A percentile compares a stretch with the other conserved stretches of the same genome.
Evolutionary conservation across 768 basidiomycete genomes (phyloP).

Genomic region (Leccinum boreale): DNA sequence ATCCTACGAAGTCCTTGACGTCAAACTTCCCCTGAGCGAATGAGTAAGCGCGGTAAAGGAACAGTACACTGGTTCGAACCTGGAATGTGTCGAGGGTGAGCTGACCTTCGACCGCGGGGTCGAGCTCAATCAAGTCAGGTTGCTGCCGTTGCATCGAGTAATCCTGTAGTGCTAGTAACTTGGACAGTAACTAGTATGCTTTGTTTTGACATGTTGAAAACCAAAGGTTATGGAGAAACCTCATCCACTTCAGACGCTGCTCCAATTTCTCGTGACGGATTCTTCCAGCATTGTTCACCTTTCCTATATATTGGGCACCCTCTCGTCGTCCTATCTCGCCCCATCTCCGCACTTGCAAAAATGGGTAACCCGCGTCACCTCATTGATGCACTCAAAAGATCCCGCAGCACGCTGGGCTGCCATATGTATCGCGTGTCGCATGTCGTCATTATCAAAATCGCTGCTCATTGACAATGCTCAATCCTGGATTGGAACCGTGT

Average conservation of each 20-base stretch:
- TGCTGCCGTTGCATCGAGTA: conserved; percentile 15
- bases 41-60: conserved; percentile 6
- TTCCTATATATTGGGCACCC: conserved; percentile 53
- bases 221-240: conserved; percentile 40
- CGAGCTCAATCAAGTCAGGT: conserved; percentile 34
- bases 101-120: conserved; percentile 52
- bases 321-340: conserved; percentile 49
- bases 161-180: too few relatives aligned
- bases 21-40: conserved; percentile 77
- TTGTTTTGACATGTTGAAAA: conserved; percentile 35
- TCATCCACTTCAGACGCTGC: conserved; percentile 57
- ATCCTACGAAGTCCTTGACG: conserved; percentile 83
- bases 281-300: conserved; percentile 54
- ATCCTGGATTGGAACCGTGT: conserved; percentile 62
- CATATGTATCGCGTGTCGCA: conserved; percentile 68
- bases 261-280: conserved; percentile 73
- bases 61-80: conserved; percentile 30
- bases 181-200: neutral
- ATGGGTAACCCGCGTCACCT: conserved; percentile 72
- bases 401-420: conserved; percentile 79
- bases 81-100: conserved; percentile 54
- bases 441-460: conserved; percentile 52
- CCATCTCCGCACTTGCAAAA: conserved; percentile 69
- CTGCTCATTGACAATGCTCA: conserved; percentile 70
- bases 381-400: conserved; percentile 75